Percentiles rank a stretch among this genome's conserved stretches.
These are phyloP conservation scores for Amyloporia xantha DNA, from an alignment of 768 basidiomycete species.

Conservation along the genomic window DNA sequence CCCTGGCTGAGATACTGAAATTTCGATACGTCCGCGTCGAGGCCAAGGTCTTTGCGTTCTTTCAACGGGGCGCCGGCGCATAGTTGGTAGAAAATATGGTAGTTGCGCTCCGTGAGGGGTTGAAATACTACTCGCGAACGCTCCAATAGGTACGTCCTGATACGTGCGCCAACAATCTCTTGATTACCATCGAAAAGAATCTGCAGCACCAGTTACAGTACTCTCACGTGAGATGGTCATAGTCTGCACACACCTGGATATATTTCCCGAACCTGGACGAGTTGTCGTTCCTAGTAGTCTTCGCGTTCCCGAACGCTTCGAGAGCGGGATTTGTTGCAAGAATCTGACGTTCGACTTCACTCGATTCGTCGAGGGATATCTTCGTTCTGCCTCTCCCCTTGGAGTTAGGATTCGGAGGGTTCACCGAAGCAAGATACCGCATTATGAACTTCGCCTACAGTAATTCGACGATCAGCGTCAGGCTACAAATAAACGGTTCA, in stretches of 20 bases:
- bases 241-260: constrained; percentile 72
- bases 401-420: constrained; percentile 61
- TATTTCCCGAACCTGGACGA: constrained; percentile 99
- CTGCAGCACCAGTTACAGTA: too few relatives aligned
- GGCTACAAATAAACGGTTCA: background rate
- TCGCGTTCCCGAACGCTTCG: constrained; percentile 98
- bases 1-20: constrained; percentile 94
- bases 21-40: constrained; percentile 78
- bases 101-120: constrained; percentile 94
- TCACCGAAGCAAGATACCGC: constrained; percentile 97
- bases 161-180: constrained; percentile 97
- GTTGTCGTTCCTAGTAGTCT: constrained; percentile 98
- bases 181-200: constrained; percentile 94
- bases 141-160: constrained; percentile 95
- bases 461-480: constrained; percentile 5
- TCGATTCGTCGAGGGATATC: constrained; percentile 74
- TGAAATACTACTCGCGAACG: constrained; percentile 97
- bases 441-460: constrained; percentile 94
- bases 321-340: constrained; percentile 99
- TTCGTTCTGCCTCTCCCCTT: constrained; percentile 60
- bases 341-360: constrained; percentile 95
- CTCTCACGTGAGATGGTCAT: too few relatives aligned
- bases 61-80: constrained; percentile 93
- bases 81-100: constrained; percentile 99
- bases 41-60: constrained; percentile 90